Percentiles rank a stretch among this genome's conserved stretches.
Conservation (phyloP, 352 stramenopile genomes). For the Phytopythium delawarense region DNA sequence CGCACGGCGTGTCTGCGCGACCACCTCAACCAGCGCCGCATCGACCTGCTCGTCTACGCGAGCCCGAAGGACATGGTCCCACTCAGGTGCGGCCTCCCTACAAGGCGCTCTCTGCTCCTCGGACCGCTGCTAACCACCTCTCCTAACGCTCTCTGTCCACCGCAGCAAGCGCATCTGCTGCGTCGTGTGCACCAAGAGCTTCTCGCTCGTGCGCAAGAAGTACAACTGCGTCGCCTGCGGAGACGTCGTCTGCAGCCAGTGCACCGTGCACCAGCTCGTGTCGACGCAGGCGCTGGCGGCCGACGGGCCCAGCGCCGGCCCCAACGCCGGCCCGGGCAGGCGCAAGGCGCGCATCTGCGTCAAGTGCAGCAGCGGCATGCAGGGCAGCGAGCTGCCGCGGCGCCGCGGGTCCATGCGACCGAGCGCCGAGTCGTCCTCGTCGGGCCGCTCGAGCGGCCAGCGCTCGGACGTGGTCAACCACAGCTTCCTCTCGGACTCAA, state of each 20-base stretch:
- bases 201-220: slow-evolving; percentile 83
- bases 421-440: slow-evolving; percentile 29
- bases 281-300: slow-evolving; percentile 30
- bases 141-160: not conserved
- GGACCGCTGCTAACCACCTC: no score
- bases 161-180: slow-evolving; percentile 62
- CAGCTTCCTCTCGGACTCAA: slow-evolving; percentile 34
- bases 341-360: slow-evolving; percentile 75
- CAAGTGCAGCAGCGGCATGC: slow-evolving; percentile 66
- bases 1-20: slow-evolving; percentile 73
- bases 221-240: slow-evolving; percentile 80
- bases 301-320: slow-evolving; percentile 7
- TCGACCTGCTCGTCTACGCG: slow-evolving; percentile 69
- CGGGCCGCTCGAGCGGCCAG: slow-evolving; percentile 20
- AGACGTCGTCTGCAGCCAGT: slow-evolving; percentile 81
- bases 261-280: slow-evolving; percentile 73
- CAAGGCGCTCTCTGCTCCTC: no score
- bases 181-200: slow-evolving; percentile 76
- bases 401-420: slow-evolving; percentile 27
- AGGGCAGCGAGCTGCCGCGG: slow-evolving; percentile 48
- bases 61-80: slow-evolving; percentile 67
- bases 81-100: slow-evolving; percentile 23
- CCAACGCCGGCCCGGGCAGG: slow-evolving; percentile 29
- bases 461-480: slow-evolving; percentile 27
- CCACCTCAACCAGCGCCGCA: slow-evolving; percentile 67